phyloP scores from a whole-genome alignment of 192 early-diverging fungal genomes.

The Geosiphon pyriformis region DNA sequence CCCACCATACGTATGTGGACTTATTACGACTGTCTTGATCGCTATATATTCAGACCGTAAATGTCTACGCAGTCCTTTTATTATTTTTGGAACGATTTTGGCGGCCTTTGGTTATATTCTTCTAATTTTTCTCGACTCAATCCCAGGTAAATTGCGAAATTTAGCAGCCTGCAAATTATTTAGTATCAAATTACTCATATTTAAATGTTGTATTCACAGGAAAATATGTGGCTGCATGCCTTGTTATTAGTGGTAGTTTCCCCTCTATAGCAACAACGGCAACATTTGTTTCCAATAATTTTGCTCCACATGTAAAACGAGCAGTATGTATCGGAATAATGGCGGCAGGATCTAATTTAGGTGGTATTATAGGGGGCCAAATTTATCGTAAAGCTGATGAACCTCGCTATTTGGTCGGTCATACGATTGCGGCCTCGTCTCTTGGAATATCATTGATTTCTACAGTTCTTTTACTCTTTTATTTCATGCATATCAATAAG shows the following conservation, averaged over 20 bases:
- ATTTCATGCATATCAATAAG: constrained; percentile 57
- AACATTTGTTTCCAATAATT: constrained; percentile 57
- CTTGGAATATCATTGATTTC: constrained; percentile 44
- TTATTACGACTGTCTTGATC: background rate
- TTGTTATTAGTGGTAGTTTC: background rate
- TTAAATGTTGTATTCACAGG: background rate
- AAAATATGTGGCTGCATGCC: constrained; percentile 1
- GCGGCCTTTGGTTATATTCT: background rate
- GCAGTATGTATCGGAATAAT: constrained; percentile 62
- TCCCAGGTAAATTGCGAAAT: background rate
- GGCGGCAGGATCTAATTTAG: constrained; percentile 65
- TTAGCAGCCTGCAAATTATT: background rate
- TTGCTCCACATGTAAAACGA: constrained; percentile 67
- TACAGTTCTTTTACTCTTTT: constrained; percentile 42
- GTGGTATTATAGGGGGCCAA: constrained; percentile 68
- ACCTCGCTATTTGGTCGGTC: constrained; percentile 44
- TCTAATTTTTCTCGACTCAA: background rate
- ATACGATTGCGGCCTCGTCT: constrained; percentile 44
- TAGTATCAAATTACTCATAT: background rate
- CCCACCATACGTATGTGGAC: constrained; percentile 24
- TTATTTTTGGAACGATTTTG: background rate
- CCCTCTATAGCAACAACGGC: constrained; percentile 20
- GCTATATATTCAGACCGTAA: constrained; percentile 3
- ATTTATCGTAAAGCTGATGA: constrained; percentile 63
- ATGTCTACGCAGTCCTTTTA: background rate